phyloP scores from a whole-genome alignment of 2,329 filamentous ascomycete species.

The Botrytis elliptica region DNA sequence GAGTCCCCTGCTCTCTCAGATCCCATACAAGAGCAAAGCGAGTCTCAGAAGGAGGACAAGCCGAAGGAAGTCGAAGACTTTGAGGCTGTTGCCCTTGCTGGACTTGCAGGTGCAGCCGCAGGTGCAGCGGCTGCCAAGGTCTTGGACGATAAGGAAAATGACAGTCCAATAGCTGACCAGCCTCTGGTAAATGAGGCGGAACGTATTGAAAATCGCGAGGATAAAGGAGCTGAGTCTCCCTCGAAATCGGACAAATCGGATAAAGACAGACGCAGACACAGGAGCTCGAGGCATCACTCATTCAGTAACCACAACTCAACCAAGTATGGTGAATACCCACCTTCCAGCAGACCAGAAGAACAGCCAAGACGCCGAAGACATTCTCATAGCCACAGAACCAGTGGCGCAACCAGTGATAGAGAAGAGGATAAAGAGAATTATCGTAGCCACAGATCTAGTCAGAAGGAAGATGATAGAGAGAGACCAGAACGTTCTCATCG shows the following conservation, averaged over 20 bases:
- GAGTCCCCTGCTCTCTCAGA: neutral
- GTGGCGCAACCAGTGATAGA: neutral
- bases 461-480: neutral
- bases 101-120: constrained; percentile 9
- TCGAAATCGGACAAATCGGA: constrained; percentile 11
- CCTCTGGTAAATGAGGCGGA: constrained; percentile 6
- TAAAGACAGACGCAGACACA: constrained; percentile 16
- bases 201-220: neutral
- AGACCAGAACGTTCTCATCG: constrained; percentile 11
- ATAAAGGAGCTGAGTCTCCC: constrained; percentile 1
- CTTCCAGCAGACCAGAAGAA: constrained; percentile 19
- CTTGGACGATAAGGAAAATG: neutral
- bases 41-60: neutral
- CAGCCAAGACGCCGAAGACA: constrained; percentile 17
- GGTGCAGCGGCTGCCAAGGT: neutral
- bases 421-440: constrained; percentile 11
- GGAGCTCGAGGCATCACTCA: constrained; percentile 19
- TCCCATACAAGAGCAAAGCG: neutral
- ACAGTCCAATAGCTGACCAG: neutral
- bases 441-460: constrained; percentile 13
- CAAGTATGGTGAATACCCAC: constrained; percentile 11
- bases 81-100: constrained; percentile 17
- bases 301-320: constrained; percentile 15
- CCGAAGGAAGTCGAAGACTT: neutral
- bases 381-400: constrained; percentile 15